A percentile compares a stretch with the other conserved stretches of the same genome.
These are phyloP conservation scores for Lunularia cruciata DNA, from an alignment of 225 moss, liverwort and hornwort species.

Conservation along the genomic window DNA sequence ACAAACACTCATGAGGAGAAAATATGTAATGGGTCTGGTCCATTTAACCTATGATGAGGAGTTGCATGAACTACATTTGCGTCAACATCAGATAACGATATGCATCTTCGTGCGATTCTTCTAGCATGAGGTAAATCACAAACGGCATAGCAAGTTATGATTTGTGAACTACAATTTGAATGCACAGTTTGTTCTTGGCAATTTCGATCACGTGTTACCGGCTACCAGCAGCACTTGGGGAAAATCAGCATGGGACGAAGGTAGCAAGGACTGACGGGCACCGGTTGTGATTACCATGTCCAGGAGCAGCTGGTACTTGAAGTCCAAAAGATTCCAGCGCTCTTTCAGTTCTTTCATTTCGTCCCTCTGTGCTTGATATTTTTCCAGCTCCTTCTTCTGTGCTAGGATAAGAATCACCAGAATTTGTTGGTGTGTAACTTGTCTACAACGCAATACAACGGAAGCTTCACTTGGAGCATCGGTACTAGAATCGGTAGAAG, in stretches of 20 bases:
- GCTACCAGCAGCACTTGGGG: not conserved
- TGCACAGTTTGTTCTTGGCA: not conserved
- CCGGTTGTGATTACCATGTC: conserved; percentile 62
- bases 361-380: conserved; percentile 61
- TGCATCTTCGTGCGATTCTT: no score
- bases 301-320: conserved; percentile 82
- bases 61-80: no score
- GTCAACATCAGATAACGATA: no score
- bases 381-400: conserved; percentile 80
- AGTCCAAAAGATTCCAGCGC: conserved; percentile 86
- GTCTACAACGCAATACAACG: not conserved
- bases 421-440: not conserved
- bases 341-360: conserved; percentile 91
- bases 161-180: no score
- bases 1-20: no score
- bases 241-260: not conserved
- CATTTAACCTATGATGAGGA: no score
- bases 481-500: no score
- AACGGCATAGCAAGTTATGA: no score
- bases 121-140: no score
- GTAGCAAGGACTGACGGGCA: not conserved
- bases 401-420: not conserved
- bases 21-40: no score
- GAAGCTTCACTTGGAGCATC: no score
- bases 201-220: not conserved